Evolutionary conservation across 2,329 filamentous ascomycete species (phyloP), one percentile per base, ranked within the genome.

Genomic region (Penicillium sp.): DNA sequence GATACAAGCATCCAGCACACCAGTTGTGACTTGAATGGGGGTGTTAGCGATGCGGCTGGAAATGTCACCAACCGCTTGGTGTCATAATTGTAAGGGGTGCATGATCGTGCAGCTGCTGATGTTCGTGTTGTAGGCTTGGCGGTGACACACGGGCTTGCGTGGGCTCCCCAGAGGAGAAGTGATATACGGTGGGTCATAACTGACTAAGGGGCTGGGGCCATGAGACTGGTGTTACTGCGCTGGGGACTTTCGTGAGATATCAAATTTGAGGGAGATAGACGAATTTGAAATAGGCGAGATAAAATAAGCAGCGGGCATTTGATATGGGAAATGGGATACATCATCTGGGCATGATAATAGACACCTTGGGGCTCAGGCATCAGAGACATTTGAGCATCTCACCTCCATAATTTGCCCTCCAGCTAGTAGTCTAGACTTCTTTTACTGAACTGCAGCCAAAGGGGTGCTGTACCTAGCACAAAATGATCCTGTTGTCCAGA

Each of bases 121-220:
- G 7, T 8, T 36, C 12, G 17, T n/a, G 37, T 31, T 49, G 17
- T 11, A 22, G 37, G 19, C 46, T 45, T 44, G 38, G 52, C 52
- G 19, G 46, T 55, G 46, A 43, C 40, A 42, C n/a, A 49, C 12
- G 8, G 38, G 46, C 47, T 55, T 55, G 53, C 47, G 46, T 45
- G 47, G 53, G 45, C 45, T 17, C 9, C 53, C 40, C 5, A 51
- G 38, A 26, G 10, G 17, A 40, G 53, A 40, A 55, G 26, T 19
- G 53, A 55, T 51, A 35, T 38, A 16, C 46, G 25, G 41, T 52
- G 41, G 50, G 33, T 38, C 49, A 8, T 37, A 3, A 22, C 31
- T 33, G 14, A 22, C 33, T 37, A 36, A 25, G 19, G 35, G 41
- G 40, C 42, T 52, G 41, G 49, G 25, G 31, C 25, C 14, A 38